phyloP scores from a whole-genome alignment of 805 yeast species.

The Metschnikowia peoriensis region DNA sequence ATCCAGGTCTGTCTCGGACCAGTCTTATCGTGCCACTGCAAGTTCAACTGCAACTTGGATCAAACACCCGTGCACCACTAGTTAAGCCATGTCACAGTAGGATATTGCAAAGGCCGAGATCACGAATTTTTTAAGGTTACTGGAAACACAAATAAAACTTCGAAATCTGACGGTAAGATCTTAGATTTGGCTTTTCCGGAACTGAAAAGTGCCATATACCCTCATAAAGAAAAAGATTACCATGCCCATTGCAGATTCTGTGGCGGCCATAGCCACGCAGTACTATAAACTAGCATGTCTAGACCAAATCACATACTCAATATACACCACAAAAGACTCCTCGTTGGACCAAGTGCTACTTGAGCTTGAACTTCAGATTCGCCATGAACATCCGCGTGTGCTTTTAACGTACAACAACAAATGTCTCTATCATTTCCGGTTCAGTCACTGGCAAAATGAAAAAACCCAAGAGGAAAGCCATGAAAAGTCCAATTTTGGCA shows the following conservation, averaged over 20 bases:
- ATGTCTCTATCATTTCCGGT: constrained; percentile 33
- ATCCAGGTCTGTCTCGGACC: background rate
- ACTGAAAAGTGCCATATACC: no score
- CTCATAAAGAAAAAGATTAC: background rate
- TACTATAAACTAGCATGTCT: constrained; percentile 42
- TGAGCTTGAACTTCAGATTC: constrained; percentile 38
- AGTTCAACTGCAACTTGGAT: background rate
- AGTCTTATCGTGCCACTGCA: background rate
- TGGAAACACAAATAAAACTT: background rate
- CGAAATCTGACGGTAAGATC: no score
- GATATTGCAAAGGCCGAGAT: background rate
- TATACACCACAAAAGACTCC: constrained; percentile 26
- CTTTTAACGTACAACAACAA: constrained; percentile 43
- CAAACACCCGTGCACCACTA: background rate
- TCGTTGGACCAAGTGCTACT: constrained; percentile 38
- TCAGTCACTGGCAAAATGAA: constrained; percentile 23
- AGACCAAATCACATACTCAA: constrained; percentile 26
- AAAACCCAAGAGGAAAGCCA: background rate
- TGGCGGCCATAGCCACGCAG: constrained; percentile 25
- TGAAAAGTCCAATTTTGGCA: background rate
- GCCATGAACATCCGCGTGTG: constrained; percentile 36
- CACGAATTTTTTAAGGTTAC: background rate
- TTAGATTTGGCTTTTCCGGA: background rate
- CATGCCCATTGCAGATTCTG: constrained; percentile 2
- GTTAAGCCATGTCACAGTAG: background rate